Evolutionary conservation across 208 protist species (phyloP).

Genomic region (Sergeia podlipaevii): DNA sequence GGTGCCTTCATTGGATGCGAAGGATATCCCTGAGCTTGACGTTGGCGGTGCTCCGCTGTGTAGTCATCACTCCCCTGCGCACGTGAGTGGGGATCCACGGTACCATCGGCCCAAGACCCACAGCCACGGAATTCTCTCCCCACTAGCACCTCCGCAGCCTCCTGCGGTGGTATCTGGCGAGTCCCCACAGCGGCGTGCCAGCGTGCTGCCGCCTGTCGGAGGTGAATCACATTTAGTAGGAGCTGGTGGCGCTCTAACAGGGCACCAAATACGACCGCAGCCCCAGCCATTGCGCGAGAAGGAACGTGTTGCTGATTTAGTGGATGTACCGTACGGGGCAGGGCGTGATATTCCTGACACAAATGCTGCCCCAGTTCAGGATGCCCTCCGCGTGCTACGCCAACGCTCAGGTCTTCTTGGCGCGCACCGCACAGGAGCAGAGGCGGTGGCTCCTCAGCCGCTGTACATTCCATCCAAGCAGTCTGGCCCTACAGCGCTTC

Average conservation of each 20-base stretch:
- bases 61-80: too few relatives aligned
- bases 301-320: background rate
- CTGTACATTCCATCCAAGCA: conserved; percentile 1
- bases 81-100: too few relatives aligned
- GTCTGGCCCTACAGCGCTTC: too few relatives aligned
- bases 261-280: background rate
- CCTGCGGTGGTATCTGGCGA: background rate
- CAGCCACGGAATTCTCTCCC: background rate
- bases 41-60: too few relatives aligned
- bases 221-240: background rate
- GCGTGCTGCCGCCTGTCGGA: conserved; percentile 1
- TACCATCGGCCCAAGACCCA: background rate
- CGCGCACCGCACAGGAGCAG: background rate
- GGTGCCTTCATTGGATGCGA: too few relatives aligned
- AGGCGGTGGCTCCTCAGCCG: background rate
- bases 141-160: background rate
- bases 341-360: conserved; percentile 6
- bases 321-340: background rate
- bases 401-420: background rate
- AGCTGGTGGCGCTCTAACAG: background rate
- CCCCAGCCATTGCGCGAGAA: background rate
- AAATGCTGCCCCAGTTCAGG: conserved; percentile 5
- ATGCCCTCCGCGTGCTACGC: conserved; percentile 9
- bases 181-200: background rate
- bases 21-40: too few relatives aligned